phyloP scores from a whole-genome alignment of 2,329 filamentous ascomycete species.

The Dryadomyces quercivorus region DNA sequence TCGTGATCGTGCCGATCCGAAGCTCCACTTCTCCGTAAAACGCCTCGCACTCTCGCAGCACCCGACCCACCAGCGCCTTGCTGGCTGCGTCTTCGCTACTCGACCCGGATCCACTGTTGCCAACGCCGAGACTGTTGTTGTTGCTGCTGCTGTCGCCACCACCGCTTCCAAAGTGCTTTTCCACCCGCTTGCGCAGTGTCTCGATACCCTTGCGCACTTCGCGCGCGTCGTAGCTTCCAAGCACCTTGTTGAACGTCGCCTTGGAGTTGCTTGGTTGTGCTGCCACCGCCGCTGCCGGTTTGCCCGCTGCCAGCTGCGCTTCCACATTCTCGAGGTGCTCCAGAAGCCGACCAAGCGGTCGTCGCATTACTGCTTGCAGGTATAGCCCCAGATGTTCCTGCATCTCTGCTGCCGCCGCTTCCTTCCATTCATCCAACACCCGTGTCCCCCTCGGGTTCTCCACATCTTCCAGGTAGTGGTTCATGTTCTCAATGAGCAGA shows the following conservation, averaged over 20 bases:
- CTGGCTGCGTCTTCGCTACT: conserved; percentile 38
- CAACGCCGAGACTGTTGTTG: neutral
- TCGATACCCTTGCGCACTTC: conserved; percentile 88
- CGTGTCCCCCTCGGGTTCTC: conserved; percentile 58
- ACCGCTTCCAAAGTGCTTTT: conserved; percentile 92
- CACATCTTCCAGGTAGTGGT: conserved; percentile 89
- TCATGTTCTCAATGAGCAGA: conserved; percentile 96
- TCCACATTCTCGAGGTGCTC: conserved; percentile 89
- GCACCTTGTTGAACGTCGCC: conserved; percentile 71
- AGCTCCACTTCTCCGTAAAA: conserved; percentile 52
- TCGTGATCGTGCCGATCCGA: conserved; percentile 46
- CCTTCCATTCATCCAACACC: conserved; percentile 72
- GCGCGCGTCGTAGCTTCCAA: conserved; percentile 67
- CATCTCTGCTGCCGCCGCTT: conserved; percentile 66
- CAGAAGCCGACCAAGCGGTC: conserved; percentile 79
- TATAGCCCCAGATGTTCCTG: conserved; percentile 81
- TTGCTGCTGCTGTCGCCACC: conserved; percentile 39
- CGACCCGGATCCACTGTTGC: neutral
- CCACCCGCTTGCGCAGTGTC: conserved; percentile 75
- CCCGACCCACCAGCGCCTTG: conserved; percentile 42
- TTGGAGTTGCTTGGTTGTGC: conserved; percentile 74
- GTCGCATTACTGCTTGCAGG: conserved; percentile 73
- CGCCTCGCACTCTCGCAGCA: conserved; percentile 47
- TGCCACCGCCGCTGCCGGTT: conserved; percentile 53
- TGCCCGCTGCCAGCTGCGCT: conserved; percentile 49